These are phyloP conservation scores for Fusarium redolens DNA, from an alignment of 2,329 filamentous ascomycete species.

Conservation along the genomic window DNA sequence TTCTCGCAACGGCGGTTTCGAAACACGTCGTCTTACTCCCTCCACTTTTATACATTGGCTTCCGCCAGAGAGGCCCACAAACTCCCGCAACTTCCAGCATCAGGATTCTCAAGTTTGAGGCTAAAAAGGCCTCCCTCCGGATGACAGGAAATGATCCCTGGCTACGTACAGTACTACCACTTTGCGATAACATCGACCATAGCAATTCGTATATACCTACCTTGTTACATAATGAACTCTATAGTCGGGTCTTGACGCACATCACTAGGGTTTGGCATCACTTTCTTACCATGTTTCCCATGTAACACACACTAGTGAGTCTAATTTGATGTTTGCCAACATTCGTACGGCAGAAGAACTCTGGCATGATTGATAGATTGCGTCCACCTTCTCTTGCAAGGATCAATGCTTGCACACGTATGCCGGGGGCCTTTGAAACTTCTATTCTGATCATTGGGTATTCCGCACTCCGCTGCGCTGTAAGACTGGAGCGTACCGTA, in stretches of 20 bases:
- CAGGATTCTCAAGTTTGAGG: slow-evolving; percentile 12
- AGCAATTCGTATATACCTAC: background rate
- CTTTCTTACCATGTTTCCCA: background rate
- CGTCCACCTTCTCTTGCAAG: slow-evolving; percentile 7
- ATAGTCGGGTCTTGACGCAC: background rate
- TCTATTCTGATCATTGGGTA: slow-evolving; percentile 9
- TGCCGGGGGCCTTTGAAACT: slow-evolving; percentile 19
- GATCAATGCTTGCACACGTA: slow-evolving; percentile 17
- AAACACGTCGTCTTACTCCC: slow-evolving; percentile 38
- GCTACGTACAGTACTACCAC: background rate
- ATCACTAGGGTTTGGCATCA: background rate
- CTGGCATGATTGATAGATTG: slow-evolving; percentile 13
- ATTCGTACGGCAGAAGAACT: background rate
- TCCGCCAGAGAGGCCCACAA: slow-evolving; percentile 29
- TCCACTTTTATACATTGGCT: slow-evolving; percentile 35
- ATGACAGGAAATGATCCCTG: background rate
- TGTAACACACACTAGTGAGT: slow-evolving; percentile 5
- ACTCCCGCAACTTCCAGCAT: slow-evolving; percentile 28
- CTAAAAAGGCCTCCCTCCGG: slow-evolving; percentile 1
- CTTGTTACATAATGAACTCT: background rate
- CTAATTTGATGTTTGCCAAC: slow-evolving; percentile 5
- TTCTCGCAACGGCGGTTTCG: slow-evolving; percentile 42
- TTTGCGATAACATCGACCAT: background rate
- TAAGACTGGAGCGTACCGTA: slow-evolving; percentile 10
- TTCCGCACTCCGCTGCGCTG: background rate